phyloP scores from a whole-genome alignment of 139 green algal genomes.

The Pleodorina starrii region DNA sequence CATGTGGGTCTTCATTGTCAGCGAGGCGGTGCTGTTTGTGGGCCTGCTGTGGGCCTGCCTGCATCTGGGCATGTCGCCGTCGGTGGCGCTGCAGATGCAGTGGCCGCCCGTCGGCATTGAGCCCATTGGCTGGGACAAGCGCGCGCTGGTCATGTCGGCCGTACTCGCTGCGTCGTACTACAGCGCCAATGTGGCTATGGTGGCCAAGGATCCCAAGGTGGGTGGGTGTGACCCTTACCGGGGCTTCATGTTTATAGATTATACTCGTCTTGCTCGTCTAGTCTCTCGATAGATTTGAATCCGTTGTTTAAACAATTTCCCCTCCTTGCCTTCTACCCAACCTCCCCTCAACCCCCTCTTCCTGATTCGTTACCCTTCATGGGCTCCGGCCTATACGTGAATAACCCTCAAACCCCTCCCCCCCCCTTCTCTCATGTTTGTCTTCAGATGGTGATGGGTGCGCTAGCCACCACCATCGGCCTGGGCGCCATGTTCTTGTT shows the following conservation, averaged over 20 bases:
- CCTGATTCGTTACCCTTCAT: no score
- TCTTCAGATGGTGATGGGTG: constrained; percentile 58
- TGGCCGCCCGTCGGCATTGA: constrained; percentile 69
- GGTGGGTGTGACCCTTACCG: neutral
- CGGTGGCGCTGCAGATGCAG: constrained; percentile 55
- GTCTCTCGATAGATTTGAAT: no score
- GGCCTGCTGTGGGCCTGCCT: constrained; percentile 68
- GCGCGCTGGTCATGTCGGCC: constrained; percentile 66
- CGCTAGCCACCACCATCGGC: constrained; percentile 60
- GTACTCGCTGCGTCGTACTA: constrained; percentile 70
- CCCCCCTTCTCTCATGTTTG: no score
- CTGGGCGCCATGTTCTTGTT: constrained; percentile 65
- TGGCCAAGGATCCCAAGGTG: constrained; percentile 69
- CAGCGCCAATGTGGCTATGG: constrained; percentile 68
- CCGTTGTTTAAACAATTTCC: no score
- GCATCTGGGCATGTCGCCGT: constrained; percentile 56
- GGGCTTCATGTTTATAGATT: no score
- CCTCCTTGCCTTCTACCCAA: no score
- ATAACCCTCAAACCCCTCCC: no score
- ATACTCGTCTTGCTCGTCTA: no score
- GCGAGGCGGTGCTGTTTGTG: constrained; percentile 63
- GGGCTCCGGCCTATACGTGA: no score
- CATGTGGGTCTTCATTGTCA: constrained; percentile 68
- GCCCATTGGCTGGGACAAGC: constrained; percentile 67
- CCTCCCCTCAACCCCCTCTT: no score